These are phyloP conservation scores for Anisodus acutangulus DNA, from an alignment of 257 asterid species.

Conservation along the genomic window DNA sequence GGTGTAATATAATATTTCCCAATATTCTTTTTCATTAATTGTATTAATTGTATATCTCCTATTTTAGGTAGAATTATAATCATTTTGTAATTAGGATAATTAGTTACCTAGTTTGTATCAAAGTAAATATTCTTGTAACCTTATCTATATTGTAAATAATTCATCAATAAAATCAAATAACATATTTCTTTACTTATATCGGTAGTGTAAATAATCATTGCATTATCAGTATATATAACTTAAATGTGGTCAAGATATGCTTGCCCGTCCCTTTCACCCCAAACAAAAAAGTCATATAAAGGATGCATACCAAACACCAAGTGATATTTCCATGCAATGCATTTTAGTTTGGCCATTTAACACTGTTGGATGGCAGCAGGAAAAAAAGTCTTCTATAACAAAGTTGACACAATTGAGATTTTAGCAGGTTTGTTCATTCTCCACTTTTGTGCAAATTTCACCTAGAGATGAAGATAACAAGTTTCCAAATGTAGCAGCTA, in stretches of 20 bases:
- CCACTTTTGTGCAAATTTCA: constrained; percentile 27
- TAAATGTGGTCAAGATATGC: not conserved
- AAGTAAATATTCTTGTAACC: too few species aligned
- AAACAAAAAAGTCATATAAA: not conserved
- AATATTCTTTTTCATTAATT: too few species aligned
- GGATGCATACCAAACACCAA: constrained; percentile 21
- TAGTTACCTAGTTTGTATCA: too few species aligned
- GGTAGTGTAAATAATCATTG: too few species aligned
- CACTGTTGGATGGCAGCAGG: not conserved
- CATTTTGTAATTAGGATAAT: too few species aligned
- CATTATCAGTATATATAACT: too few species aligned
- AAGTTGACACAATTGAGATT: not conserved
- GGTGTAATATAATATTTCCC: too few species aligned
- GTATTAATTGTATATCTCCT: too few species aligned
- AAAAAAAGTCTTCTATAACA: not conserved
- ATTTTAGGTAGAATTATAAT: too few species aligned
- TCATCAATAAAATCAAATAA: constrained; percentile 25
- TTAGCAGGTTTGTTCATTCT: constrained; percentile 18
- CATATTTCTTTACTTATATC: not conserved
- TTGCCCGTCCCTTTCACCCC: not conserved
- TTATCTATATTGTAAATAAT: not conserved
- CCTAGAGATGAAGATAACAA: constrained; percentile 13
- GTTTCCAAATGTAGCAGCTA: not conserved
- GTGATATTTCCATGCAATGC: not conserved
- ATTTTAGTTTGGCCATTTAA: constrained; percentile 26